phyloP scores from a whole-genome alignment of 1,284 basidiomycete genomes.

The Tetrapyrgos nigripes region DNA sequence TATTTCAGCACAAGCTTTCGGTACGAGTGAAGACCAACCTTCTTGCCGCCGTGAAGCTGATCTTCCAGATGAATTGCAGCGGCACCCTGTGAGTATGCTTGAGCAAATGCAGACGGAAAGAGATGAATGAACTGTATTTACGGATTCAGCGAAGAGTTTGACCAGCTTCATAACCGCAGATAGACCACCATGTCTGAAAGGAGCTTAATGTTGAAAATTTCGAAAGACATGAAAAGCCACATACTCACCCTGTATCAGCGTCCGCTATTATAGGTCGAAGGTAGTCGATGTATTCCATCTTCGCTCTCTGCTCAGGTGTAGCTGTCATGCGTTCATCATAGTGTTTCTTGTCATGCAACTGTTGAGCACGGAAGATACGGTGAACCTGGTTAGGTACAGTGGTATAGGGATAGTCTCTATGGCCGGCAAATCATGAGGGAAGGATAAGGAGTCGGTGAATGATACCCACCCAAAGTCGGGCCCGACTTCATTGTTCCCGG shows the following conservation, averaged over 20 bases:
- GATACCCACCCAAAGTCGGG: constrained; percentile 90
- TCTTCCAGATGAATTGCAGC: constrained; percentile 92
- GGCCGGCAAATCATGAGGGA: constrained; percentile 10
- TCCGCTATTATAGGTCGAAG: constrained; percentile 94
- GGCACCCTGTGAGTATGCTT: constrained; percentile 63
- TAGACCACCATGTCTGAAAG: constrained; percentile 82
- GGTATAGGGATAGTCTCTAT: constrained; percentile 91
- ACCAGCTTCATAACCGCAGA: constrained; percentile 98
- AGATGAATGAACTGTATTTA: constrained; percentile 35
- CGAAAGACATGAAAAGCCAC: constrained; percentile 5
- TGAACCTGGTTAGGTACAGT: constrained; percentile 95
- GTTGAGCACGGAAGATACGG: constrained; percentile 85
- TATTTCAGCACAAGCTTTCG: neutral
- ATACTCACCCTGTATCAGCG: constrained; percentile 90
- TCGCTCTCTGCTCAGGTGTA: constrained; percentile 65
- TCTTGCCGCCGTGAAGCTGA: constrained; percentile 92
- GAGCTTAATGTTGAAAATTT: constrained; percentile 10
- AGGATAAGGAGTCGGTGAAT: neutral
- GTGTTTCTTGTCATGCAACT: constrained; percentile 87
- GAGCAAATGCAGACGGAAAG: constrained; percentile 1
- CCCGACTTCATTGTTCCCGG: constrained; percentile 94
- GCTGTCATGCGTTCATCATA: constrained; percentile 84
- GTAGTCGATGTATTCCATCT: constrained; percentile 86
- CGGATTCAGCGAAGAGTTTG: constrained; percentile 91
- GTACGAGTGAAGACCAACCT: constrained; percentile 46